These are phyloP conservation scores for Wickerhamiella sergipiensis DNA, from an alignment of 805 yeast genomes.

Conservation along the genomic window DNA sequence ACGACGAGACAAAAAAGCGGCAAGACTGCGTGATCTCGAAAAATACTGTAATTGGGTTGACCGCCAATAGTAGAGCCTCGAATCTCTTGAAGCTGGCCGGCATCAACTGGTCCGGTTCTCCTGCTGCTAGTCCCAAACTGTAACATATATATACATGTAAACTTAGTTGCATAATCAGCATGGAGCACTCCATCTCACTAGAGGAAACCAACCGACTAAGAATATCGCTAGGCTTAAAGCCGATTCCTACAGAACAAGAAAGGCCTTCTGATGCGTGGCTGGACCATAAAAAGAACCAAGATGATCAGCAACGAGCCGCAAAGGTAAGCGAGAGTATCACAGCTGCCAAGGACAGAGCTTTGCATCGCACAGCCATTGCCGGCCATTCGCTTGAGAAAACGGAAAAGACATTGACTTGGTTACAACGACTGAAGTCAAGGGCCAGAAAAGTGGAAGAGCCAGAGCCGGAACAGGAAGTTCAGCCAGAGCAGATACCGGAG, in stretches of 20 bases:
- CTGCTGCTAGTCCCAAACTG: no score
- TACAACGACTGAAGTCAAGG: neutral
- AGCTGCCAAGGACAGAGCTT: constrained; percentile 22
- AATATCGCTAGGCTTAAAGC: constrained; percentile 38
- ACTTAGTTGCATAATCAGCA: neutral
- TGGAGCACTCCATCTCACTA: constrained; percentile 23
- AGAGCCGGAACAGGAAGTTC: no score
- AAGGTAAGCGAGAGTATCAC: constrained; percentile 9
- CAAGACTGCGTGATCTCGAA: neutral
- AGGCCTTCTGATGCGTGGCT: constrained; percentile 14
- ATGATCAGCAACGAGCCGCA: neutral
- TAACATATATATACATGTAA: no score
- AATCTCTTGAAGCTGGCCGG: neutral
- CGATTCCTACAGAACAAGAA: constrained; percentile 27
- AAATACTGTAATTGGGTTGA: neutral
- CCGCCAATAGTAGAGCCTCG: neutral
- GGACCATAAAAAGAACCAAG: constrained; percentile 4
- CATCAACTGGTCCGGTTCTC: no score
- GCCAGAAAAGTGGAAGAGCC: no score
- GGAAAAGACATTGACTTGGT: neutral
- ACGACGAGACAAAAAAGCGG: neutral
- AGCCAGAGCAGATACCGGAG: no score
- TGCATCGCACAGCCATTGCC: neutral
- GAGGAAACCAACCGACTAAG: constrained; percentile 47
- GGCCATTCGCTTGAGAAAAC: neutral